Evolutionary conservation across 2,329 filamentous ascomycete genomes (phyloP).

Genomic region (Venturia aucupariae): DNA sequence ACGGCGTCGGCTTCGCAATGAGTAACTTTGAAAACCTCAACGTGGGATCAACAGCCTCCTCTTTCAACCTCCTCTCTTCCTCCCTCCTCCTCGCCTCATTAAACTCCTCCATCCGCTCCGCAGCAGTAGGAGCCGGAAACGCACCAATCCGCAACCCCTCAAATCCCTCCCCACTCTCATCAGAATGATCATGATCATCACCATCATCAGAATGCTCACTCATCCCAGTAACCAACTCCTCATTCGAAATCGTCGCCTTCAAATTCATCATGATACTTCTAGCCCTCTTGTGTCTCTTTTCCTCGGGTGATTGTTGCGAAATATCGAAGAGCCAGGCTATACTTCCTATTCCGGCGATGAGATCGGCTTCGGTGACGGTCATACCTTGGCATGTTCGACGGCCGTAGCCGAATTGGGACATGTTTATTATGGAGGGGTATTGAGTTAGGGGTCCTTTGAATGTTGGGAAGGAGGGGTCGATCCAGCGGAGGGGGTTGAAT

Average conservation of each 20-base stretch:
- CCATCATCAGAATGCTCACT: slow-evolving; percentile 10
- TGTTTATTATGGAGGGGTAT: slow-evolving; percentile 45
- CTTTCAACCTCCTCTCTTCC: background rate
- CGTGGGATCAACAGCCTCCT: background rate
- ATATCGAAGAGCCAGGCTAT: slow-evolving; percentile 39
- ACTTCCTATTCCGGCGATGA: slow-evolving; percentile 34
- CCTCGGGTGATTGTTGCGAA: slow-evolving; percentile 17
- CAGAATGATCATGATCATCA: slow-evolving; percentile 6
- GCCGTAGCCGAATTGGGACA: slow-evolving; percentile 47
- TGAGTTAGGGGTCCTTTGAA: slow-evolving; percentile 43
- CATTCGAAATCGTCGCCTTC: slow-evolving; percentile 27
- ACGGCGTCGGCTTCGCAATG: slow-evolving; percentile 38
- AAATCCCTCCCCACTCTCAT: background rate
- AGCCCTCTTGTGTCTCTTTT: slow-evolving; percentile 4
- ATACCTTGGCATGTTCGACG: slow-evolving; percentile 38
- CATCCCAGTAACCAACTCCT: slow-evolving; percentile 28
- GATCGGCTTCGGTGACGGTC: slow-evolving; percentile 33
- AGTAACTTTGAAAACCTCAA: slow-evolving; percentile 18
- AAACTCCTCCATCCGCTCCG: slow-evolving; percentile 7
- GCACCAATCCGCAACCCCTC: background rate
- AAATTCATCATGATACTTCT: slow-evolving; percentile 22
- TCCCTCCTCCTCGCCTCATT: background rate
- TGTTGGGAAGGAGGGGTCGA: slow-evolving; percentile 42
- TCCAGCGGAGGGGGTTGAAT: slow-evolving; percentile 47
- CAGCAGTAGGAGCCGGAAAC: slow-evolving; percentile 10